Base-by-base conservation (phyloP, 1,284 basidiomycete genomes). In the Malassezia furfur region DNA sequence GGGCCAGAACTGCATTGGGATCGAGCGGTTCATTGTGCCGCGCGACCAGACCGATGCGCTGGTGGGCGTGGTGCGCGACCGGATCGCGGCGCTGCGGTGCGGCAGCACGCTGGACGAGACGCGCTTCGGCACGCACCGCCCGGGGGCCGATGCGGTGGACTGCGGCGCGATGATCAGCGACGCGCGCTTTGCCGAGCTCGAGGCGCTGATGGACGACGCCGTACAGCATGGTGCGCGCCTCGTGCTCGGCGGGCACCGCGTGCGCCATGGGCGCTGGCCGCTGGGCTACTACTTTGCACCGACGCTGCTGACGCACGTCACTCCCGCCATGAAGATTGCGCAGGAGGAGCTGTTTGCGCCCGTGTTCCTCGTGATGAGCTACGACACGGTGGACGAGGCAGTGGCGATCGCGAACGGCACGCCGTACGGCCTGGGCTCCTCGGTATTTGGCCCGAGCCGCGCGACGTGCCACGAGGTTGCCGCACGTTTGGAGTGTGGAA, bases 1-100 rank as follows among this genome's bases (percentile, higher is more conserved):
- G 39, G 93, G 93, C 15, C 93, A 96, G 77, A 96, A 96, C 74
- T 98, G 93, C 74, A 93, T 72, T 36, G 69, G 91, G 28, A 87
- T 93, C 57, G 93, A 98, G 75, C 83, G 91, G 0, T 83, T 96
- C 62, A 82, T 96, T 43, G 88, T 96, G 32, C 88, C 89, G 65
- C 73, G 78, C 0, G 79, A 80, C 0, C 84, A 88, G 63, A 85
- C 90, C 63, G 81, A 86, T 31, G 77, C 19, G 14, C 39, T 60
- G 7, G 44, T 66, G 17, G 40, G 7, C 0, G 52, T 57, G 1
- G 60, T 68, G 7, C 43, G 54, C 28, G 61, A 66, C 2, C 60
- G 69, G 8, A 65, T 73, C n/a, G 41, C 51, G 9, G 54, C 46
- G 3, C 52, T 74, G 37, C 58, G 58, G 34, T 48, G 63, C 21